Evolutionary conservation across 1,284 basidiomycete species (phyloP).

Genomic region (Amylostereum areolatum): DNA sequence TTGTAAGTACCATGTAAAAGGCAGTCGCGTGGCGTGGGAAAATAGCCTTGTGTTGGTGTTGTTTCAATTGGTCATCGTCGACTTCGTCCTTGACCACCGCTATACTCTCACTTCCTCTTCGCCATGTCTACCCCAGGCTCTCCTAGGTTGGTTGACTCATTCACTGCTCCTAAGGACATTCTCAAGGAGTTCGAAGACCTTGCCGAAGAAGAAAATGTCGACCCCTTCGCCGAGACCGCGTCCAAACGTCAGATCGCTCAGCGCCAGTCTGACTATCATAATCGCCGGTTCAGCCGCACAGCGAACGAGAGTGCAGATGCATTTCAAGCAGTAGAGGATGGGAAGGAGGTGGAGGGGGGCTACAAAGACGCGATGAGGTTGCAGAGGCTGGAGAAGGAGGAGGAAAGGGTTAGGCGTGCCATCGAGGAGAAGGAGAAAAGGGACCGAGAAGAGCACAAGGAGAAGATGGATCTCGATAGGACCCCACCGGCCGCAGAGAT

Average conservation of each 20-base stretch:
- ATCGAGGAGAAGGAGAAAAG: slow-evolving; percentile 85
- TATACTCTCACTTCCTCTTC: too few species aligned
- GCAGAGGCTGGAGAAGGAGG: slow-evolving; percentile 90
- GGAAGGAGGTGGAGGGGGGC: slow-evolving; percentile 71
- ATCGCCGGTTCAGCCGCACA: slow-evolving; percentile 82
- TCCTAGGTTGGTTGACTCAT: slow-evolving; percentile 62
- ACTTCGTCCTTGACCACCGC: too few species aligned
- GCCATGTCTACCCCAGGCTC: too few species aligned
- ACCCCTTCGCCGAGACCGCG: slow-evolving; percentile 92
- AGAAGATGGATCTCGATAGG: slow-evolving; percentile 82
- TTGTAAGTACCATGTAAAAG: too few species aligned
- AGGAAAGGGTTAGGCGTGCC: slow-evolving; percentile 75
- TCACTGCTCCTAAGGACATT: slow-evolving; percentile 90
- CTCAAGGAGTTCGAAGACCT: slow-evolving; percentile 91
- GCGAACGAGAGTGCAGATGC: slow-evolving; percentile 77
- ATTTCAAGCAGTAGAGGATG: slow-evolving; percentile 61
- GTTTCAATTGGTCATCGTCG: too few species aligned
- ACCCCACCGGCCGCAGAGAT: slow-evolving; percentile 79
- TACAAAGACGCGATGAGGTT: slow-evolving; percentile 97
- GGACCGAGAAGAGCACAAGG: slow-evolving; percentile 75
- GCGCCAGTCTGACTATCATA: slow-evolving; percentile 94
- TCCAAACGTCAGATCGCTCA: slow-evolving; percentile 90
- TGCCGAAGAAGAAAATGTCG: slow-evolving; percentile 86
- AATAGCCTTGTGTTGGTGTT: too few species aligned
- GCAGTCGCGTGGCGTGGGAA: too few species aligned